Percentiles rank a stretch among this genome's conserved stretches.
phyloP scores from a whole-genome alignment of 495 filamentous ascomycete genomes.

The Aeminium ludgeri region DNA sequence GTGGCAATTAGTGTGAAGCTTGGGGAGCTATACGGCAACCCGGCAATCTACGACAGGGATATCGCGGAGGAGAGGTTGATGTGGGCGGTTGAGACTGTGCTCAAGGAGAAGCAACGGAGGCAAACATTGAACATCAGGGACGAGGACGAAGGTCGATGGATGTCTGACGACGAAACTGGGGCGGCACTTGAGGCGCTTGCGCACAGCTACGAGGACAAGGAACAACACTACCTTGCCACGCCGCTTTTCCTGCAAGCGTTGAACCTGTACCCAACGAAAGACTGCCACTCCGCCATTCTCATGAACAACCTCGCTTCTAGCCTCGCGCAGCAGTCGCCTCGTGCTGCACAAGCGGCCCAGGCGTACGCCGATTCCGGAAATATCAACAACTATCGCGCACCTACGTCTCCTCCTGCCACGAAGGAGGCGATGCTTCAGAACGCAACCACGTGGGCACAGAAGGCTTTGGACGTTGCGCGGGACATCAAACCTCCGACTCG shows the following conservation, averaged over 20 bases:
- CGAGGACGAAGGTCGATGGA: slow-evolving; percentile 48
- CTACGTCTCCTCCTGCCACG: slow-evolving; percentile 8
- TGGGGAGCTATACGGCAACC: slow-evolving; percentile 54
- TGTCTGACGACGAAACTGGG: slow-evolving; percentile 54
- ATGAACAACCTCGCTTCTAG: slow-evolving; percentile 60
- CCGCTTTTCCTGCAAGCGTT: slow-evolving; percentile 82
- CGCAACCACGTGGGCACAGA: slow-evolving; percentile 56
- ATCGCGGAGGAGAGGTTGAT: slow-evolving; percentile 54
- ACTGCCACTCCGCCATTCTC: slow-evolving; percentile 58
- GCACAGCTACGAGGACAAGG: slow-evolving; percentile 48
- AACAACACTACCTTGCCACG: slow-evolving; percentile 58
- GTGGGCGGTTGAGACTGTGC: slow-evolving; percentile 65
- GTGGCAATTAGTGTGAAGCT: slow-evolving; percentile 65
- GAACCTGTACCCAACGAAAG: slow-evolving; percentile 34
- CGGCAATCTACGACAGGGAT: slow-evolving; percentile 41
- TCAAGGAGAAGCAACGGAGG: slow-evolving; percentile 56
- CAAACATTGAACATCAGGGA: slow-evolving; percentile 43
- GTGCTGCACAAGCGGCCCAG: slow-evolving; percentile 19
- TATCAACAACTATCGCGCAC: background rate
- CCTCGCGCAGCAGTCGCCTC: slow-evolving; percentile 46
- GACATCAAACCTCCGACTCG: slow-evolving; percentile 41
- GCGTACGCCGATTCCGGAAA: slow-evolving; percentile 8
- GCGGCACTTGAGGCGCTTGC: slow-evolving; percentile 60
- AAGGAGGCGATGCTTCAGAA: slow-evolving; percentile 39
- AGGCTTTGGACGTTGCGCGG: slow-evolving; percentile 45